Conservation (phyloP, 129 eudicot genomes). For the Logfia minima region DNA sequence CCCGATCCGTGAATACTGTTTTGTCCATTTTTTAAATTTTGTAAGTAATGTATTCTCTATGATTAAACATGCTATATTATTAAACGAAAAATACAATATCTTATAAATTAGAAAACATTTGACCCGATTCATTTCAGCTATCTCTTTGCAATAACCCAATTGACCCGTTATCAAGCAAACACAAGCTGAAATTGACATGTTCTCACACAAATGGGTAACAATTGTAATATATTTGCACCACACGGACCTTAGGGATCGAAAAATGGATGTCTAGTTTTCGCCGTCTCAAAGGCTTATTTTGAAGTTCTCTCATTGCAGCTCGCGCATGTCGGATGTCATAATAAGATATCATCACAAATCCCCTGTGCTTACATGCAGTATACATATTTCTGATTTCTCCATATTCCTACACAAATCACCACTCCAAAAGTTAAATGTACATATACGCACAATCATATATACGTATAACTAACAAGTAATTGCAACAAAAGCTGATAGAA, state of each 20-base stretch:
- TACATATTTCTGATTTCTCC: slow-evolving; percentile 87
- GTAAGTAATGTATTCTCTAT: not conserved
- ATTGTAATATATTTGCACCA: not conserved
- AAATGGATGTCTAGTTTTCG: slow-evolving; percentile 94
- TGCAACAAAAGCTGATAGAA: not conserved
- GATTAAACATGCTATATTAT: not conserved
- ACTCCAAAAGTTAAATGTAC: not conserved
- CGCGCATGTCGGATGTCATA: slow-evolving; percentile 91
- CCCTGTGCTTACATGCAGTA: slow-evolving; percentile 95
- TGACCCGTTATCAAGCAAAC: not conserved
- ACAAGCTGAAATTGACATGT: not conserved
- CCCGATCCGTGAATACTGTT: too few species aligned
- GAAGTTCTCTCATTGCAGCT: slow-evolving; percentile 86
- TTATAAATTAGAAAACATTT: not conserved
- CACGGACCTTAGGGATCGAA: slow-evolving; percentile 87
- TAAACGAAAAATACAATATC: not conserved
- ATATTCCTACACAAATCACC: slow-evolving; percentile 59
- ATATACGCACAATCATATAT: not conserved
- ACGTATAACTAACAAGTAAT: not conserved
- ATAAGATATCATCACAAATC: slow-evolving; percentile 95
- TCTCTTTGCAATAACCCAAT: not conserved
- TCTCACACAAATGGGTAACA: not conserved
- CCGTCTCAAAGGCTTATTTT: slow-evolving; percentile 80
- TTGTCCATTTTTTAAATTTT: not conserved
- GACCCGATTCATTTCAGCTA: not conserved